Base-by-base conservation (phyloP, 257 asterid genomes). In the Petunia secreta region DNA sequence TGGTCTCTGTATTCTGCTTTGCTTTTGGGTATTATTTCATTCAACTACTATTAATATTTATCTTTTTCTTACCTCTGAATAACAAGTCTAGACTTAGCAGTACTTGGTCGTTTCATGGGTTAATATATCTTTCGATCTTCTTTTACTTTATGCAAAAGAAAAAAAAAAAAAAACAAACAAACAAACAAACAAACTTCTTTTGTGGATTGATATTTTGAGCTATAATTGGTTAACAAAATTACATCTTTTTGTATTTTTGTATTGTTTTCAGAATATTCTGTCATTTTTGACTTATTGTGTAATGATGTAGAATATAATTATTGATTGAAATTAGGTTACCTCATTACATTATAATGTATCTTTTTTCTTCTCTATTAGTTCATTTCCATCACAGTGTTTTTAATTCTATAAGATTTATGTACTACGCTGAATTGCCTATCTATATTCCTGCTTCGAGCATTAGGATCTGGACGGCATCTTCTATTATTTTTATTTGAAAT, bases 391-490 rank as follows among this genome's bases (percentile, higher is more conserved):
- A 40, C 2, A 65, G 74, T 65, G 53, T 65, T 39, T 66, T 40
- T n/a, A 66, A 39, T 36, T 66, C 74, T 38, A 64, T 52, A 40
- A 16, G 40, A 40, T 40, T 40, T 40, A 41, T 66, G 37, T 40
- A 66, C 13, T 40, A 11, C 1, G 37, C 53, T 6, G 14, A 65
- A 40, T 40, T 66, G 11, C 36, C 37, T 40, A 66, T 66, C 74
- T 40, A 40, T 65, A 65, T 39, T 65, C 52, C 73, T 65, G 16
- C 73, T 65, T 65, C 52, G 34, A 57, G 73, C 40, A 50, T 65
- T 65, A 40, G 74, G 74, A 65, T 65, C 74, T 14, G 50, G 36
- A 65, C 52, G 6, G 13, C 52, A 65, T 65, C 74, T 66, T 2
- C 53, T 6, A 5, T 40, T n/a, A n/a, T 40, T 40, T 66, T 1